Evolutionary conservation across 345 rosid genomes (phyloP), one percentile per base, ranked within the genome.

Genomic region (Euphorbia pulcherrima): DNA sequence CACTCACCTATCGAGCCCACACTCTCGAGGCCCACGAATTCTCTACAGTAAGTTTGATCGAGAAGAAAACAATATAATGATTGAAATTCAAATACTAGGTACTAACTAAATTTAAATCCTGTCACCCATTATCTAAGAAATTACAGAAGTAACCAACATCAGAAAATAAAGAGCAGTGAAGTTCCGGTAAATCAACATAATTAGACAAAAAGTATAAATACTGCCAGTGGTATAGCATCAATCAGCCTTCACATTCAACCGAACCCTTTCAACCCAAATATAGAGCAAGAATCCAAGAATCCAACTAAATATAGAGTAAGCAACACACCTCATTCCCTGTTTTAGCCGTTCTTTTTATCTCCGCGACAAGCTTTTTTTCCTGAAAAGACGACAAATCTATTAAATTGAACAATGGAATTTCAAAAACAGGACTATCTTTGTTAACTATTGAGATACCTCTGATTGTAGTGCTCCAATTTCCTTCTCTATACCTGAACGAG

Each of bases 351-450:
- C 81, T 88, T 82, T 93, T 93, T 0, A 93, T 93, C 84, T 93
- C 97, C 9, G 88, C 90, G 68, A 93, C 89, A 26, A 93, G 96
- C 83, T 85, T 90, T 79, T 93, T 93, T 82, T 93, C 97, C 98
- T 93, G 83, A 56, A 26, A 57, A 70, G 35, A 71, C 23, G 74
- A 70, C 23, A 69, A 69, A 44, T 37, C 26, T n/a, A 39, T 68
- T 61, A 77, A 62, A 77, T 26, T 33, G 17, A 12, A 28, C n/a
- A 46, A 7, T 37, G 46, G 35, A 70, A 0, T 56, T 10, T 61
- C 12, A 46, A 56, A 28, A 62, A 17, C 13, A 9, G 13, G 39
- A 67, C 50, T 39, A 79, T 26, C 18, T 10, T 14, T 52, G 27
- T 29, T 71, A 79, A 78, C 33, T 55, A 69, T 37, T 21, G 8